Percentiles rank a stretch among this genome's conserved stretches.
phyloP scores from a whole-genome alignment of 768 basidiomycete genomes.

The Leccinum olivaceopallidum region DNA sequence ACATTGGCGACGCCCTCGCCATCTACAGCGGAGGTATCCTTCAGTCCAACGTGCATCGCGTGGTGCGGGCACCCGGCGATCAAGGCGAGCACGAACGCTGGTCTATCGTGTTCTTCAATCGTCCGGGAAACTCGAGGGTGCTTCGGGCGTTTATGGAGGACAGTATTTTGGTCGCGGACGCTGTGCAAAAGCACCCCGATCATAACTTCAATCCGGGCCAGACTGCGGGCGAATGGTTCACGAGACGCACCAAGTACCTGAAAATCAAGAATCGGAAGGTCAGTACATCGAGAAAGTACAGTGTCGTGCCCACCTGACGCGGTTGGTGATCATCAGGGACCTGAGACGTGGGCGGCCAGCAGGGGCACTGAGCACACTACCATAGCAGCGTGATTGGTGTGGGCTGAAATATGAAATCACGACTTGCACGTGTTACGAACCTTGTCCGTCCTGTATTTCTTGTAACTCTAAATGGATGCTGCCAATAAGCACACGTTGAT shows the following conservation, averaged over 20 bases:
- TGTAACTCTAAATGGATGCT: too few relatives aligned
- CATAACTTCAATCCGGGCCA: not conserved
- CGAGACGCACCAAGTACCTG: not conserved
- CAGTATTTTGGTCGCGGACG: not conserved
- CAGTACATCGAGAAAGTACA: not conserved
- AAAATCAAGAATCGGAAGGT: not conserved
- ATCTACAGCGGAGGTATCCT: not conserved
- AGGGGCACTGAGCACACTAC: conserved; percentile 32
- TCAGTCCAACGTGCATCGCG: not conserved
- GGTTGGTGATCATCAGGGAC: conserved; percentile 20
- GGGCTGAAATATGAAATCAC: not conserved
- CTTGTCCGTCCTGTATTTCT: too few relatives aligned
- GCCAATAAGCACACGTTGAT: too few relatives aligned
- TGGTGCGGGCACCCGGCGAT: not conserved
- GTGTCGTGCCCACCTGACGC: too few relatives aligned
- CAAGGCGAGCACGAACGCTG: not conserved
- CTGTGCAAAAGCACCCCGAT: not conserved
- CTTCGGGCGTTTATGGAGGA: not conserved
- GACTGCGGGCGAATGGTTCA: not conserved
- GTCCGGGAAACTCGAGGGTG: not conserved
- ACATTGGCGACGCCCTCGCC: not conserved
- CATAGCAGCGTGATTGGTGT: not conserved
- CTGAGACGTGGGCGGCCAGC: conserved; percentile 32
- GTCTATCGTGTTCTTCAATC: not conserved
- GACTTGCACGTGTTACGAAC: too few relatives aligned